phyloP scores from a whole-genome alignment of 495 filamentous ascomycete genomes.

The Trypethelium eluteriae region DNA sequence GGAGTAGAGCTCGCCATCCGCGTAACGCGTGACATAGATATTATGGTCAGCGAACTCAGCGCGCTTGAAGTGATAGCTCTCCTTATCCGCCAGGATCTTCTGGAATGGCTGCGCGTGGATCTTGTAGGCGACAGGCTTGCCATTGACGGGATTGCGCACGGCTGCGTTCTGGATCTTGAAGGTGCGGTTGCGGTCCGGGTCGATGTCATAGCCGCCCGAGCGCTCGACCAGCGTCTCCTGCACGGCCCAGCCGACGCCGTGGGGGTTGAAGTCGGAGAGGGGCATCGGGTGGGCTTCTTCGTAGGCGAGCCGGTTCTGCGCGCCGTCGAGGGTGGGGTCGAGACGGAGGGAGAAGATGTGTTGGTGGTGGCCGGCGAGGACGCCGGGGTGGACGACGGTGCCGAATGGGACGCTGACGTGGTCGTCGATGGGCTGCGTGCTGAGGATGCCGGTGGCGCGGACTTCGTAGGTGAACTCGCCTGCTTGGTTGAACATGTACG shows the following conservation, averaged over 20 bases:
- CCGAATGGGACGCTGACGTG: constrained; percentile 64
- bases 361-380: constrained; percentile 70
- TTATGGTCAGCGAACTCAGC: constrained; percentile 78
- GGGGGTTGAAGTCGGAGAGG: constrained; percentile 67
- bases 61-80: constrained; percentile 60
- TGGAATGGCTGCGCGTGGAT: constrained; percentile 68
- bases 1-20: constrained; percentile 70
- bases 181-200: constrained; percentile 54
- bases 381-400: constrained; percentile 79
- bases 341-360: constrained; percentile 86
- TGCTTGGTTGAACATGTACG: constrained; percentile 79
- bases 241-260: constrained; percentile 67
- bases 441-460: constrained; percentile 74
- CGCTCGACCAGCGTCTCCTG: constrained; percentile 52
- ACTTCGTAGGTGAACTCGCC: constrained; percentile 75
- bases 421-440: constrained; percentile 71
- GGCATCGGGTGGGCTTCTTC: constrained; percentile 69
- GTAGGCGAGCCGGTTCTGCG: constrained; percentile 59
- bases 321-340: constrained; percentile 74
- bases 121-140: constrained; percentile 71
- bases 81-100: constrained; percentile 63
- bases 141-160: constrained; percentile 57
- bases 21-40: constrained; percentile 73
- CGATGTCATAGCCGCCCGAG: constrained; percentile 57
- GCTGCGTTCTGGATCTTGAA: constrained; percentile 74